A percentile compares a stretch with the other conserved stretches of the same genome.
phyloP scores from a whole-genome alignment of 495 filamentous ascomycete genomes.

The Penicillium flavigenum region DNA sequence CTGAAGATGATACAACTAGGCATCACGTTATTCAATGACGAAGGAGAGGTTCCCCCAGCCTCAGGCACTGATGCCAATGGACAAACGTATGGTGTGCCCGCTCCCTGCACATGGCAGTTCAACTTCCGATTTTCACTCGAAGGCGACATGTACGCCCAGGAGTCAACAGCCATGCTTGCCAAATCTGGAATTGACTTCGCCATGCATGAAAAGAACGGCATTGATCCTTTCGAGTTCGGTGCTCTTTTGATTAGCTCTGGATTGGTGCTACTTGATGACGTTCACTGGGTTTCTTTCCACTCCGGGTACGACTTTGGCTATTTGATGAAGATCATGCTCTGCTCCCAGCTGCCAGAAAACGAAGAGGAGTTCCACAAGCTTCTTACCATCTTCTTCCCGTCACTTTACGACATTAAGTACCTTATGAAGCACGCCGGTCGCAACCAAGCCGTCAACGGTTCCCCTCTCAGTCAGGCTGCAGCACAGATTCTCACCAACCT shows the following conservation, averaged over 20 bases:
- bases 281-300: slow-evolving; percentile 96
- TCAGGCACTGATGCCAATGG: slow-evolving; percentile 59
- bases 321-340: slow-evolving; percentile 85
- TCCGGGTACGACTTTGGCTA: slow-evolving; percentile 99
- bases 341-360: slow-evolving; percentile 75
- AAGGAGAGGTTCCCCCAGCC: slow-evolving; percentile 79
- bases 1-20: slow-evolving; percentile 96
- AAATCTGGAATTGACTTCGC: slow-evolving; percentile 86
- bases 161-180: slow-evolving; percentile 83
- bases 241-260: slow-evolving; percentile 87
- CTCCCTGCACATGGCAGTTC: slow-evolving; percentile 96
- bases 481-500: slow-evolving; percentile 72
- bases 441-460: slow-evolving; percentile 57
- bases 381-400: slow-evolving; percentile 88
- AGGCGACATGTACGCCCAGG: slow-evolving; percentile 93
- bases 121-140: slow-evolving; percentile 96
- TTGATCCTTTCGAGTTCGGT: slow-evolving; percentile 85
- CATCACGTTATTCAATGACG: slow-evolving; percentile 82
- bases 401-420: slow-evolving; percentile 93
- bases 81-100: slow-evolving; percentile 52
- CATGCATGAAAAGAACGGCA: slow-evolving; percentile 80
- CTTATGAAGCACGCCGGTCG: slow-evolving; percentile 84
- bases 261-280: slow-evolving; percentile 80
- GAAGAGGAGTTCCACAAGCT: slow-evolving; percentile 82
- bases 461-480: slow-evolving; percentile 59